Evolutionary conservation across 1,284 basidiomycete genomes (phyloP).

Genomic region (Ustilago vetiveriae): DNA sequence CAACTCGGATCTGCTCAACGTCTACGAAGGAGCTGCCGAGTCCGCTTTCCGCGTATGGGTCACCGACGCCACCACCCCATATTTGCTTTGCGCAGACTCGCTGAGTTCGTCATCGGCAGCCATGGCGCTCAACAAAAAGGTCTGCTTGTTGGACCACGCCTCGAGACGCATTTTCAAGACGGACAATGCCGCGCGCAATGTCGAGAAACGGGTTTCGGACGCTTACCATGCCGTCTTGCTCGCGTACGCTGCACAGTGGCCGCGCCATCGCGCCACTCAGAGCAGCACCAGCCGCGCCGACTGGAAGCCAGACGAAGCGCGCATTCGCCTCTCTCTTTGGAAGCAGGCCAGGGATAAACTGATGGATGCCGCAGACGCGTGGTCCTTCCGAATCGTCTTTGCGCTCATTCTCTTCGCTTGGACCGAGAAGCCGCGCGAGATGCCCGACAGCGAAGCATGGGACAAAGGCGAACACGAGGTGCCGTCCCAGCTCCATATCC

Average conservation of each 20-base stretch:
- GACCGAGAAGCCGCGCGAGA: conserved; percentile 42
- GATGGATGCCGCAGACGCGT: conserved; percentile 38
- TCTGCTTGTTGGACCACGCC: conserved; percentile 35
- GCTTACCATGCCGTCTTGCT: conserved; percentile 38
- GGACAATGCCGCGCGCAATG: conserved; percentile 18
- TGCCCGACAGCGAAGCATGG: conserved; percentile 30
- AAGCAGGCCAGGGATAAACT: conserved; percentile 41
- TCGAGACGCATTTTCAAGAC: conserved; percentile 34
- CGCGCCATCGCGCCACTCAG: conserved; percentile 19
- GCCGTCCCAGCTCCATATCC: conserved; percentile 18
- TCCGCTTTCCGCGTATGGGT: conserved; percentile 39
- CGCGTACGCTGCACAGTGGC: conserved; percentile 42
- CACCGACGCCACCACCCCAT: conserved; percentile 34
- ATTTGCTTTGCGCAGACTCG: conserved; percentile 21
- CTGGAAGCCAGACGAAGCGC: conserved; percentile 30
- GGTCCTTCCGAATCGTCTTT: conserved; percentile 41
- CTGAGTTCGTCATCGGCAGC: conserved; percentile 9
- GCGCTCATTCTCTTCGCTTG: conserved; percentile 46
- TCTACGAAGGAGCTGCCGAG: conserved; percentile 41
- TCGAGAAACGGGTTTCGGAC: conserved; percentile 36
- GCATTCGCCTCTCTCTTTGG: conserved; percentile 34
- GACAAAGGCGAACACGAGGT: conserved; percentile 9
- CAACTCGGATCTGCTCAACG: conserved; percentile 29
- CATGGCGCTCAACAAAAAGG: conserved; percentile 38
- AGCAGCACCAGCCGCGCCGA: background rate